A percentile compares a stretch with the other conserved stretches of the same genome.
These are phyloP conservation scores for Tylopilus sp. DNA, from an alignment of 768 basidiomycete species.

Conservation along the genomic window DNA sequence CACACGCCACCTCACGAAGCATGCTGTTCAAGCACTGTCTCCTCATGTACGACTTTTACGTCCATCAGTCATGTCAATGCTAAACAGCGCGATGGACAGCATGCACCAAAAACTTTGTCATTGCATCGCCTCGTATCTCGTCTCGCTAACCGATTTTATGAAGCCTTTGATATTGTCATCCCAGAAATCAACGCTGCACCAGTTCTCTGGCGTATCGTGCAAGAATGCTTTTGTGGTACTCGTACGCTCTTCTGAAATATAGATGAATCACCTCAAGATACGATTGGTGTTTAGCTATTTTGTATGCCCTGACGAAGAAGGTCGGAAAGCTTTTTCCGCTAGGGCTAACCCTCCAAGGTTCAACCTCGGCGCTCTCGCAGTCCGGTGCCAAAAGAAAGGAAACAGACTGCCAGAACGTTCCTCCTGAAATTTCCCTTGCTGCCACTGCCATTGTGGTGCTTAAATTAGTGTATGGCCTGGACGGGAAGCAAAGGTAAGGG, in stretches of 20 bases:
- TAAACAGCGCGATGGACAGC: slow-evolving; percentile 39
- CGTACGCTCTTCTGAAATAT: slow-evolving; percentile 50
- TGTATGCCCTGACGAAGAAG: slow-evolving; percentile 64
- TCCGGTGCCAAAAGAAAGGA: slow-evolving; percentile 38
- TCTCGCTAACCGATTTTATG: slow-evolving; percentile 55
- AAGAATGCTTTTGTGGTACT: slow-evolving; percentile 60
- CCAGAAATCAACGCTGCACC: slow-evolving; percentile 77
- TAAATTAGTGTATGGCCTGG: slow-evolving; percentile 85
- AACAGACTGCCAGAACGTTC: slow-evolving; percentile 49
- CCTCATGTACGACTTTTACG: slow-evolving; percentile 50
- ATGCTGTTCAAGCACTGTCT: slow-evolving; percentile 61
- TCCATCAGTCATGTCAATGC: slow-evolving; percentile 3
- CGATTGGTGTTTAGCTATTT: slow-evolving; percentile 39
- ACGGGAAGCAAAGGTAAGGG: slow-evolving; percentile 58
- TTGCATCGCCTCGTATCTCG: slow-evolving; percentile 63
- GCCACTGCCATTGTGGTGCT: slow-evolving; percentile 64
- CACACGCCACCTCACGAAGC: slow-evolving; percentile 68
- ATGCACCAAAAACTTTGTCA: slow-evolving; percentile 53
- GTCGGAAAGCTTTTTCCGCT: slow-evolving; percentile 53
- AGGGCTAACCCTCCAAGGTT: slow-evolving; percentile 57
- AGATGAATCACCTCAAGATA: not conserved
- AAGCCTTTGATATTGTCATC: slow-evolving; percentile 53
- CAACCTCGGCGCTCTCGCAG: slow-evolving; percentile 42
- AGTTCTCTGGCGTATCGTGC: slow-evolving; percentile 71
- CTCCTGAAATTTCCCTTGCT: slow-evolving; percentile 63